Evolutionary conservation across 2,329 filamentous ascomycete species (phyloP), one percentile per base, ranked within the genome.

Genomic region (Diaporthe vaccinii): DNA sequence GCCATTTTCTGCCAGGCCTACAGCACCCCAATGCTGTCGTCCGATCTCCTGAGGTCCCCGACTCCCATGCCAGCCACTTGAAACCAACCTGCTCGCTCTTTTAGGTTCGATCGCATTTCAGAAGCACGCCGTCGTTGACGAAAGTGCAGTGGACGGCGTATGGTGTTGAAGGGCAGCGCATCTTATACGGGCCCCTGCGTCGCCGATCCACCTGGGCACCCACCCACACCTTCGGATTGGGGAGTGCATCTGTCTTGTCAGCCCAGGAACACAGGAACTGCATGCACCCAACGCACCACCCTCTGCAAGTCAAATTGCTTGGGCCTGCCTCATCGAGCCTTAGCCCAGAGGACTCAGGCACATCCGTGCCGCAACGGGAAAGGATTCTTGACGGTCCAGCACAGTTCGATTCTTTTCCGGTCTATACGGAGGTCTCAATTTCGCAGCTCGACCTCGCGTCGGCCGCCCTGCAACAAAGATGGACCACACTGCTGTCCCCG

Each of bases 401-500:
- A 69, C 49, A 53, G 31, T 39, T 53, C 15, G 58, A 53, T 39
- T 53, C 55, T 39, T 53, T 44, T 44, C 44, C 70, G 14, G 46
- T 22, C 25, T 55, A 7, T 25, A 51, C 49, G 34, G 31, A 31
- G n/a, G 58, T 65, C 34, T 61, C 71, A 73, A 73, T 65, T 65
- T 65, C 58, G 58, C 71, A 36, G 65, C 49, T 41, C 65, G 59
- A 72, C 59, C 58, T 72, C 46, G 41, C 61, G 25, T 53, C 58
- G 61, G 41, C 65, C 53, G 58, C 31, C 55, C 55, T 62, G 65
- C 55, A 70, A 58, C 61, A 59, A 73, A 59, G 46, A 76, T 76
- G 75, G 75, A 76, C 59, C 73, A 65, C 46, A 58, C 58, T 57
- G 71, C 46, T 44, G 49, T 65, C 71, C 71, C 71, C 71, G 71